Conservation (phyloP, 768 basidiomycete species). For the Boletus sp. region DNA sequence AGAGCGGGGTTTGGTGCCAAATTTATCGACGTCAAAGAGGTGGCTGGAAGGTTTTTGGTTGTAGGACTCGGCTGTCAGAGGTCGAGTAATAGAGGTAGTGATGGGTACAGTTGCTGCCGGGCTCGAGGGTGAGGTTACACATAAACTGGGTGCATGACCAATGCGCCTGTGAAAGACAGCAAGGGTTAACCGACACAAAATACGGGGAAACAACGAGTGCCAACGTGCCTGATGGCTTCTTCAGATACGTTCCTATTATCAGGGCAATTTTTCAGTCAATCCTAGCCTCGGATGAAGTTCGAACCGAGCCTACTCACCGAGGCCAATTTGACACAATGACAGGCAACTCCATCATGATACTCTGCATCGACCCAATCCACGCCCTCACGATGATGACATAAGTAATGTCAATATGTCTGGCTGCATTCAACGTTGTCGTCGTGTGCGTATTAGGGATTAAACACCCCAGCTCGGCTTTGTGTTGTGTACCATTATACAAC, state of each 20-base stretch:
- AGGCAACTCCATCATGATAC: slow-evolving; percentile 69
- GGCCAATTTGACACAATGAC: slow-evolving; percentile 86
- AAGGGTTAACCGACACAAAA: background rate
- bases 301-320: slow-evolving; percentile 44
- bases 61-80: slow-evolving; percentile 21
- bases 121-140: slow-evolving; percentile 25
- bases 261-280: background rate
- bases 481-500: slow-evolving; percentile 66
- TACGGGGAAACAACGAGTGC: background rate
- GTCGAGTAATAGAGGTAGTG: slow-evolving; percentile 20
- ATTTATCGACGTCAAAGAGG: slow-evolving; percentile 9
- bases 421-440: slow-evolving; percentile 76
- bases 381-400: slow-evolving; percentile 79
- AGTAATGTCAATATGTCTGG: slow-evolving; percentile 81
- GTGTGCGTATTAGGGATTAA: slow-evolving; percentile 70
- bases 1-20: slow-evolving; percentile 2
- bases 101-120: slow-evolving; percentile 30
- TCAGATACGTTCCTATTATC: slow-evolving; percentile 59
- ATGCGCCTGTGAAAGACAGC: slow-evolving; percentile 39
- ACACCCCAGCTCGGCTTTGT: slow-evolving; percentile 70
- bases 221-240: slow-evolving; percentile 57
- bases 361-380: slow-evolving; percentile 63
- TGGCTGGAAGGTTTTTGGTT: slow-evolving; percentile 6
- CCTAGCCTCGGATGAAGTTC: background rate
- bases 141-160: slow-evolving; percentile 43